A percentile compares a stretch with the other conserved stretches of the same genome.
Evolutionary conservation across 495 filamentous ascomycete genomes (phyloP).

Genomic region (Aspergillus baeticus): DNA sequence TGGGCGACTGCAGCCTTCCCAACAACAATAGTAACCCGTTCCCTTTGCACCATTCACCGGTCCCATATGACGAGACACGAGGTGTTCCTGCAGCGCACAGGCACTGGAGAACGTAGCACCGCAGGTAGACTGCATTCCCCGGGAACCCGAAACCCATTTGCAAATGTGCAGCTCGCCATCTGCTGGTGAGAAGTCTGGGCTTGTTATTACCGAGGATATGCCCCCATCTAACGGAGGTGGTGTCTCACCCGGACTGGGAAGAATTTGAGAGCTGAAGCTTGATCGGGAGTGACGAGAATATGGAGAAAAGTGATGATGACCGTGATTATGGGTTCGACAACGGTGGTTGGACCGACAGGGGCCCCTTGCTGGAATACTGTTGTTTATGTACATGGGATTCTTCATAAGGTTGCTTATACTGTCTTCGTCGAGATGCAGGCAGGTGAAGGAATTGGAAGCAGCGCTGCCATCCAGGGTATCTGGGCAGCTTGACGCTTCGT

Average conservation of each 20-base stretch:
- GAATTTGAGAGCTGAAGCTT: constrained; percentile 42
- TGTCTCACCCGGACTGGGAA: constrained; percentile 41
- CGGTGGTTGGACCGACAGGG: constrained; percentile 38
- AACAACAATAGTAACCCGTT: constrained; percentile 49
- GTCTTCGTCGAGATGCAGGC: constrained; percentile 26
- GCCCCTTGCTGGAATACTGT: constrained; percentile 24
- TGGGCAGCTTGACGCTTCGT: constrained; percentile 19
- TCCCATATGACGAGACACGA: constrained; percentile 39
- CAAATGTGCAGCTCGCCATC: constrained; percentile 38
- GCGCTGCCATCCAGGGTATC: constrained; percentile 14
- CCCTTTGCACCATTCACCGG: constrained; percentile 44
- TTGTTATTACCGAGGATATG: constrained; percentile 39
- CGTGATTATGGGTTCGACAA: constrained; percentile 34
- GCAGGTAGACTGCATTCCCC: constrained; percentile 33
- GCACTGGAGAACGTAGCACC: constrained; percentile 35
- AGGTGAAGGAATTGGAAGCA: constrained; percentile 24
- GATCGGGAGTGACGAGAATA: constrained; percentile 44
- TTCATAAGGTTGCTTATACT: constrained; percentile 23
- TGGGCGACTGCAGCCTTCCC: constrained; percentile 46
- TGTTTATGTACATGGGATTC: constrained; percentile 27
- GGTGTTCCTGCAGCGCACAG: constrained; percentile 44
- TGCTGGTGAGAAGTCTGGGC: constrained; percentile 34
- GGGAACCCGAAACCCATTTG: constrained; percentile 32
- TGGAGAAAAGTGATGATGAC: constrained; percentile 41
- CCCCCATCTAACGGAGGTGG: constrained; percentile 45